phyloP scores from a whole-genome alignment of 805 yeast genomes.

The Lipomyces sp. region DNA sequence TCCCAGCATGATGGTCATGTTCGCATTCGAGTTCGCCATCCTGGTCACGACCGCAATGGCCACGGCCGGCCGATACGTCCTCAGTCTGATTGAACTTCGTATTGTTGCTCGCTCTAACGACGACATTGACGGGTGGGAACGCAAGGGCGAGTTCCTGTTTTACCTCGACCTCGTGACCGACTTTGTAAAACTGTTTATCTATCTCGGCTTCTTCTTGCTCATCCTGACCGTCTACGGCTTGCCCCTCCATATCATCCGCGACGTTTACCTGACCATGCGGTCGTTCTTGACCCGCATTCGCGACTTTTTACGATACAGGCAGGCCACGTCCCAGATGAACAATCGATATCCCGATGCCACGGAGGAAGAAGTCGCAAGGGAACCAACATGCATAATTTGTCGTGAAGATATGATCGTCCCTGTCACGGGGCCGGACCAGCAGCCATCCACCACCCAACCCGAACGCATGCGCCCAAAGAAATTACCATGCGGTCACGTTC shows the following conservation, averaged over 20 bases:
- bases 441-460: slow-evolving; percentile 32
- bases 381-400: slow-evolving; percentile 72
- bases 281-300: slow-evolving; percentile 42
- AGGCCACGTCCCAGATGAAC: slow-evolving; percentile 63
- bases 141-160: slow-evolving; percentile 63
- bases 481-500: slow-evolving; percentile 81
- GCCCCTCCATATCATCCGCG: slow-evolving; percentile 57
- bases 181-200: slow-evolving; percentile 53
- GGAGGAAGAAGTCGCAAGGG: slow-evolving; percentile 59
- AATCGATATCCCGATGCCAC: slow-evolving; percentile 66
- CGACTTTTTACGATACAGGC: slow-evolving; percentile 43
- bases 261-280: slow-evolving; percentile 50
- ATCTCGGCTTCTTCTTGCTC: slow-evolving; percentile 53
- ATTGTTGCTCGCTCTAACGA: slow-evolving; percentile 51
- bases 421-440: slow-evolving; percentile 40
- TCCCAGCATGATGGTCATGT: slow-evolving; percentile 56
- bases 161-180: slow-evolving; percentile 53
- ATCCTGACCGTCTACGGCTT: slow-evolving; percentile 53
- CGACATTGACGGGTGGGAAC: slow-evolving; percentile 76
- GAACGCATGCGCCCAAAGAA: slow-evolving; percentile 63
- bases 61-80: slow-evolving; percentile 52
- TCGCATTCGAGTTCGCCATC: slow-evolving; percentile 78
- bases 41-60: slow-evolving; percentile 60
- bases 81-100: slow-evolving; percentile 62
- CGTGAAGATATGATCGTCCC: slow-evolving; percentile 78